Percentiles rank a stretch among this genome's conserved stretches.
phyloP scores from a whole-genome alignment of 352 stramenopile species.

The Globisporangium sylvaticum region DNA sequence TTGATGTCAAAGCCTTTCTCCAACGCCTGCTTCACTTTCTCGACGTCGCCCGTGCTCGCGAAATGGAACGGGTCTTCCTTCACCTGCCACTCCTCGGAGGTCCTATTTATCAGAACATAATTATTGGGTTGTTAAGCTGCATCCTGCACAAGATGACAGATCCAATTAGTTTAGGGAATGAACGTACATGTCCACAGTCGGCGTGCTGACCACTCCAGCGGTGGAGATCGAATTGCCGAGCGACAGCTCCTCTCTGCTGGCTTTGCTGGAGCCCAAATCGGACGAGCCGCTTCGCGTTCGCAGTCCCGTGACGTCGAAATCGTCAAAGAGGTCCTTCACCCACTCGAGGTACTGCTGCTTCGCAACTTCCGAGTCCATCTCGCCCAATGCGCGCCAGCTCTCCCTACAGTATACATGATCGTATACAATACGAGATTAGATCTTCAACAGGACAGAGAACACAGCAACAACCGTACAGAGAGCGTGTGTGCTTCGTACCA shows the following conservation, averaged over 20 bases:
- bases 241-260: conserved; percentile 27
- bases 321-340: conserved; percentile 66
- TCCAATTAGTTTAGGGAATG: background rate
- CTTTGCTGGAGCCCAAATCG: conserved; percentile 13
- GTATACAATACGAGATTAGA: background rate
- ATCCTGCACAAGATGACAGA: background rate
- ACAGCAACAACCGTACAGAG: background rate
- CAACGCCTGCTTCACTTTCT: conserved; percentile 44
- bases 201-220: conserved; percentile 53
- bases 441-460: background rate
- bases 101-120: conserved; percentile 23
- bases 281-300: conserved; percentile 23
- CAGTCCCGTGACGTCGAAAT: conserved; percentile 49
- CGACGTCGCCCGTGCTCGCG: conserved; percentile 56
- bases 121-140: too few relatives aligned
- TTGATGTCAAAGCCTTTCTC: conserved; percentile 40
- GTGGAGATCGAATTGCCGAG: conserved; percentile 42
- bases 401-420: conserved; percentile 29
- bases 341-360: conserved; percentile 68
- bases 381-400: conserved; percentile 59
- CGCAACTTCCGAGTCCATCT: conserved; percentile 46
- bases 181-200: conserved; percentile 64
- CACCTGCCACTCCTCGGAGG: conserved; percentile 76
- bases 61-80: conserved; percentile 71
- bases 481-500: conserved; percentile 27